Evolutionary conservation across 306 rosid species (phyloP).

Genomic region (Cicer judaicum): DNA sequence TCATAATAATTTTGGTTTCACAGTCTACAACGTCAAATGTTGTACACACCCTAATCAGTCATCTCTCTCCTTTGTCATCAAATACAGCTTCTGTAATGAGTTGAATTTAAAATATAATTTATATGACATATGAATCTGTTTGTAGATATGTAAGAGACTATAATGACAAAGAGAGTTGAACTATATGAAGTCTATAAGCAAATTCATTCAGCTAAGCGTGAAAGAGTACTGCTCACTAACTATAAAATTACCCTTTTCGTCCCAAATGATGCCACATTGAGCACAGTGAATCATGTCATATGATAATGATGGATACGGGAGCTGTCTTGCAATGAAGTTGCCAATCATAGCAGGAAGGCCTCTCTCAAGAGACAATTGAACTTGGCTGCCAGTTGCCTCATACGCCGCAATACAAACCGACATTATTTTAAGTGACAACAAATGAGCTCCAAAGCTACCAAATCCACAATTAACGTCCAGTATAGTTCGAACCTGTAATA

Average conservation of each 20-base stretch:
- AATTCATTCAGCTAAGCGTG: conserved; percentile 30
- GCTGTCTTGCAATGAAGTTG: conserved; percentile 75
- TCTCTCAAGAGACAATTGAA: conserved; percentile 97
- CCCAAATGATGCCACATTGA: conserved; percentile 91
- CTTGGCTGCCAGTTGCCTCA: conserved; percentile 99
- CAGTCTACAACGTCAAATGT: conserved; percentile 20
- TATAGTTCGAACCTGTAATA: conserved; percentile 70
- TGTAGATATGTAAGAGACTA: conserved; percentile 56
- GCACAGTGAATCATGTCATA: conserved; percentile 99
- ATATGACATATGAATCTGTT: conserved; percentile 40
- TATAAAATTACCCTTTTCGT: conserved; percentile 65
- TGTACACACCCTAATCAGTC: conserved; percentile 11
- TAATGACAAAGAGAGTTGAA: conserved; percentile 23
- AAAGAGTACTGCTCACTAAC: conserved; percentile 31
- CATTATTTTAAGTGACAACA: conserved; percentile 82
- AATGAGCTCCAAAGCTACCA: conserved; percentile 98
- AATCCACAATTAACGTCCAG: conserved; percentile 96
- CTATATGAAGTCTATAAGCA: conserved; percentile 14
- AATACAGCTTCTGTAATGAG: conserved; percentile 30
- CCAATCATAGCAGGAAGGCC: conserved; percentile 99
- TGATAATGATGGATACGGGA: conserved; percentile 91
- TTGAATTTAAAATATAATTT: conserved; percentile 27
- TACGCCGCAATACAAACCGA: conserved; percentile 86
- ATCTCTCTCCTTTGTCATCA: conserved; percentile 32
- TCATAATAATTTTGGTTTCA: conserved; percentile 24